Conservation (phyloP, 75 land plant genomes). For the Picea glauca region DNA sequence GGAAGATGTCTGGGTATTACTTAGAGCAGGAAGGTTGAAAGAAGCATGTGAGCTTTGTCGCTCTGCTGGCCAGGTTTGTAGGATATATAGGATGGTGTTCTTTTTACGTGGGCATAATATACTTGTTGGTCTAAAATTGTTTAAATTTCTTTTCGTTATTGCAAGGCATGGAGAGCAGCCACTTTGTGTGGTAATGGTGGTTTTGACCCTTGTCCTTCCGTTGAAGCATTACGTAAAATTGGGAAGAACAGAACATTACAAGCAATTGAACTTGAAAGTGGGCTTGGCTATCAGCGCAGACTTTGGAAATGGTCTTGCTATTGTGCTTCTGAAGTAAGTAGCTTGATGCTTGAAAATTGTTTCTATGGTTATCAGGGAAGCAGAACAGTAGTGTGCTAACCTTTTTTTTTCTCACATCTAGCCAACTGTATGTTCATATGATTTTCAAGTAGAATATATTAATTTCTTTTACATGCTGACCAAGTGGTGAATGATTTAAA, state of each 20-base stretch:
- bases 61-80: constrained; percentile 89
- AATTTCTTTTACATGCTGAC: too few species aligned
- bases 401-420: not conserved
- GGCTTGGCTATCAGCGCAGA: constrained; percentile 73
- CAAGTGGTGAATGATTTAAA: too few species aligned
- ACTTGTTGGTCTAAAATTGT: not conserved
- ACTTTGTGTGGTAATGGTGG: constrained; percentile 88
- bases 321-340: constrained; percentile 89
- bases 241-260: constrained; percentile 72
- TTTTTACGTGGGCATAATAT: not conserved
- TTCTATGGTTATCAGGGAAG: not conserved
- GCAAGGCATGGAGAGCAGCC: constrained; percentile 96
- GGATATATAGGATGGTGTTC: not conserved
- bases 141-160: not conserved
- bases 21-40: constrained; percentile 82
- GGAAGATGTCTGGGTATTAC: constrained; percentile 90
- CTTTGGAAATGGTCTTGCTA: constrained; percentile 98
- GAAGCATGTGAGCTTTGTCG: constrained; percentile 95
- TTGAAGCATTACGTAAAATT: constrained; percentile 55
- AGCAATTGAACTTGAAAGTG: constrained; percentile 94
- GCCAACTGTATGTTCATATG: not conserved
- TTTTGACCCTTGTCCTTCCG: constrained; percentile 70
- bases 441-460: too few species aligned
- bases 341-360: not conserved
- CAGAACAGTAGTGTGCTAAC: not conserved